Evolutionary conservation across 768 basidiomycete genomes (phyloP), one percentile per base, ranked within the genome.

Genomic region (Russula earlei): DNA sequence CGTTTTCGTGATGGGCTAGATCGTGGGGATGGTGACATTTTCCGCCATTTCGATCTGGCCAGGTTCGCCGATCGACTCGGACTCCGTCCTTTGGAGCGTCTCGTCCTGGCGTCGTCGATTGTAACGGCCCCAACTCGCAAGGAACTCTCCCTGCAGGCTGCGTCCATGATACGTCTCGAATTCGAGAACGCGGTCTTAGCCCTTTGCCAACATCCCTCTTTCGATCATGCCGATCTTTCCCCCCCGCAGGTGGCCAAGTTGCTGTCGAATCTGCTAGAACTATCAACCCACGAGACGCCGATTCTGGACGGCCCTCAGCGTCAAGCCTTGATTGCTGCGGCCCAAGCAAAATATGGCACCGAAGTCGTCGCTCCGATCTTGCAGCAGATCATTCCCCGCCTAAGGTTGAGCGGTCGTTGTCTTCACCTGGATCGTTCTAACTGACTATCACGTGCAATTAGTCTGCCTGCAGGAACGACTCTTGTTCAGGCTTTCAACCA

Each of bases 1-100:
- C 83, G 91, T 61, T 94, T 93, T 71, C 82, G 89, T 58, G 90
- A 92, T 69, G 89, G 86, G 46, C 80, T 94, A 55, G 87, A 91
- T 77, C 87, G 84, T 67, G 89, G 85, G 49, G 88, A 92, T 67
- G 89, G 86, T 44, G 87, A 91, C 59, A 73, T 82, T 50, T 90
- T 92, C 68, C 80, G 86, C 55, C 77, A 84, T 64, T 91, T 93
- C 64, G 89, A 91, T 76, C 77, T 94, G 49, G 71, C 80, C 56
- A 82, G 87, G 72, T 92, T 92, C 65, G 78, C 80, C 58, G 87
- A 92, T 74, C 83, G 90, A 56, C 74, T 91, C 38, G 86, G 86
- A 49, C 76, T 93, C 43, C 80, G 84, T 43, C 80, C 91, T 19
- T 78, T 92, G 54, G 91, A 92, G 70, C 78, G 81, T 49, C 74